These are phyloP conservation scores for Suillus cothurnatus DNA, from an alignment of 768 basidiomycete genomes.

Conservation along the genomic window DNA sequence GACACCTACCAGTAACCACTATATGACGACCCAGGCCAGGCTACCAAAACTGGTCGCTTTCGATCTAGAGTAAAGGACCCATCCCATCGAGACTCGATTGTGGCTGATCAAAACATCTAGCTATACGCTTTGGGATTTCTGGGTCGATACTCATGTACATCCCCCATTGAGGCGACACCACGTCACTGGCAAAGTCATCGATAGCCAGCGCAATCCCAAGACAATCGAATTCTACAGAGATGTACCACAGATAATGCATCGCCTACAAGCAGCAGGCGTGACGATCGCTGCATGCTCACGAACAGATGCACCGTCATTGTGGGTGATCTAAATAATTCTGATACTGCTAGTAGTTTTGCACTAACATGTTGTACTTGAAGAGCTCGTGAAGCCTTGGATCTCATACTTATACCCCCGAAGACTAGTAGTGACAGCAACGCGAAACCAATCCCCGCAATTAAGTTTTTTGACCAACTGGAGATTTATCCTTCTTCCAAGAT, in stretches of 20 bases:
- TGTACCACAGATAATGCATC: slow-evolving; percentile 72
- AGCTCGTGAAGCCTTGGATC: slow-evolving; percentile 72
- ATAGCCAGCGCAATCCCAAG: slow-evolving; percentile 22
- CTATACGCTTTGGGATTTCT: slow-evolving; percentile 85
- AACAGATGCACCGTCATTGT: slow-evolving; percentile 71
- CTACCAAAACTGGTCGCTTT: slow-evolving; percentile 74
- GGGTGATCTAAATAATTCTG: slow-evolving; percentile 23
- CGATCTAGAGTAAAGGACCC: slow-evolving; percentile 69
- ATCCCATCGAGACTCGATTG: slow-evolving; percentile 2
- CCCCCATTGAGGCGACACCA: slow-evolving; percentile 55
- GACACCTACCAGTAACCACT: background rate
- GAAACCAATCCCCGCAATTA: slow-evolving; percentile 47
- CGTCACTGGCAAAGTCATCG: slow-evolving; percentile 23
- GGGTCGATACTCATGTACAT: slow-evolving; percentile 81
- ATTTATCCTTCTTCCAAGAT: slow-evolving; percentile 86
- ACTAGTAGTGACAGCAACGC: slow-evolving; percentile 22
- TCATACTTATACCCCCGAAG: slow-evolving; percentile 54
- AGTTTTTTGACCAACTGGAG: slow-evolving; percentile 70
- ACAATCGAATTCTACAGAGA: slow-evolving; percentile 74
- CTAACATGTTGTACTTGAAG: slow-evolving; percentile 38
- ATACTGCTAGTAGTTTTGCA: background rate
- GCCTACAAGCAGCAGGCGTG: slow-evolving; percentile 49
- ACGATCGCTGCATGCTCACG: slow-evolving; percentile 75
- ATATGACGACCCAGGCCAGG: slow-evolving; percentile 15
- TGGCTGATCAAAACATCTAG: slow-evolving; percentile 38